Evolutionary conservation across 2,329 filamentous ascomycete species (phyloP).

Genomic region (Aspergillus pseudonomiae): DNA sequence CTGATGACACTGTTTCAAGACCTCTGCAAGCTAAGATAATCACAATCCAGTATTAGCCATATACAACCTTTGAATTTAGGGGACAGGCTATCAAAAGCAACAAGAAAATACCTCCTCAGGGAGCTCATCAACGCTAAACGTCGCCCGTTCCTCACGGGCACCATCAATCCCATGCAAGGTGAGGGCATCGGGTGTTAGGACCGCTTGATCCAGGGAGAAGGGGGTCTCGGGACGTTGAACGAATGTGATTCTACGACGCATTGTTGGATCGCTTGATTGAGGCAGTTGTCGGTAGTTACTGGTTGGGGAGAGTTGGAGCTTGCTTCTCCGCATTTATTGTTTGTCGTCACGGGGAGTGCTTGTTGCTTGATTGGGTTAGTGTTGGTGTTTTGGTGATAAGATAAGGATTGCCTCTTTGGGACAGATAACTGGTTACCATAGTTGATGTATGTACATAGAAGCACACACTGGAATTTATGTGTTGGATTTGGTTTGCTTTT

Average conservation of each 20-base stretch:
- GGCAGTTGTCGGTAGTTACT: background rate
- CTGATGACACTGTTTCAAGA: slow-evolving; percentile 68
- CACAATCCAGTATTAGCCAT: background rate
- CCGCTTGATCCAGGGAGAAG: slow-evolving; percentile 66
- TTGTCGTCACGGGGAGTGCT: slow-evolving; percentile 4
- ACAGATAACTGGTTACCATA: no score
- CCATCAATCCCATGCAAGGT: slow-evolving; percentile 65
- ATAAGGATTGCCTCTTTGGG: background rate
- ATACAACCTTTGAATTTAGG: no score
- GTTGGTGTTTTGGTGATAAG: background rate
- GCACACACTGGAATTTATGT: no score
- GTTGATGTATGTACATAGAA: no score
- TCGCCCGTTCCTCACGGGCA: slow-evolving; percentile 78
- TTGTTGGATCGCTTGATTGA: slow-evolving; percentile 16
- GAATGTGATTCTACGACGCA: slow-evolving; percentile 67
- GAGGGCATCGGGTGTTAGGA: slow-evolving; percentile 57
- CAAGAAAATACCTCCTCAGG: slow-evolving; percentile 59
- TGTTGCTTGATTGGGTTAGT: slow-evolving; percentile 1
- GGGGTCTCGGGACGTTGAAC: slow-evolving; percentile 66
- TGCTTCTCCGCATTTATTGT: slow-evolving; percentile 5
- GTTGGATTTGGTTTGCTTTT: no score
- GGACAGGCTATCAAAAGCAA: background rate
- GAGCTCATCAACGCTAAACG: slow-evolving; percentile 72
- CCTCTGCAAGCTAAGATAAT: slow-evolving; percentile 56
- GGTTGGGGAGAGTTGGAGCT: background rate